Conservation (phyloP, 768 basidiomycete species). For the Phaeotremella fagi region DNA sequence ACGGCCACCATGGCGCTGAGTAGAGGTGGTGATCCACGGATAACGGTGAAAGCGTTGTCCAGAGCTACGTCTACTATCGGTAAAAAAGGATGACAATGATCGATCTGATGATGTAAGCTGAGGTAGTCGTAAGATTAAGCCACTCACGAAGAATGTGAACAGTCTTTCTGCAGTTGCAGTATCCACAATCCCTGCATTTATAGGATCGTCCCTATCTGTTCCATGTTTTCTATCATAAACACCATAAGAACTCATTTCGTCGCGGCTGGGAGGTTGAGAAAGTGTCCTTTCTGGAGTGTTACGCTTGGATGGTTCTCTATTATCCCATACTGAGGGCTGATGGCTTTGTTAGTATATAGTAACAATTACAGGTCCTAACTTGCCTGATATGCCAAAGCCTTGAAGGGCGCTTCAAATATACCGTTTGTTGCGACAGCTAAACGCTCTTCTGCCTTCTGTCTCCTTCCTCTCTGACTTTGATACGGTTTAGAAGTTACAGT, state of each 20-base stretch:
- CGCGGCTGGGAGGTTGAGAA: constrained; percentile 15
- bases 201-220: constrained; percentile 25
- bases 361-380: background rate
- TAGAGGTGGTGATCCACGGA: constrained; percentile 26
- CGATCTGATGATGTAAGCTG: background rate
- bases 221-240: constrained; percentile 11
- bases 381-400: constrained; percentile 28
- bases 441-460: constrained; percentile 25
- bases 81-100: constrained; percentile 35
- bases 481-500: background rate
- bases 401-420: constrained; percentile 32
- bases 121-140: background rate
- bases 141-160: constrained; percentile 24
- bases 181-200: constrained; percentile 24
- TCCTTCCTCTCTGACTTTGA: constrained; percentile 12
- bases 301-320: constrained; percentile 26
- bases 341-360: background rate
- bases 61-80: constrained; percentile 32
- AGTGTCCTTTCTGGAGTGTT: constrained; percentile 17
- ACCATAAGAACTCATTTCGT: constrained; percentile 8
- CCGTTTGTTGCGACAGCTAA: constrained; percentile 21
- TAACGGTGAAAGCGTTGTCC: constrained; percentile 24
- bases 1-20: constrained; percentile 29
- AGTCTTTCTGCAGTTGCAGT: constrained; percentile 19
- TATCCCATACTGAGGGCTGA: constrained; percentile 35